Percentiles rank a stretch among this genome's conserved stretches.
Conservation (phyloP, 2,329 filamentous ascomycete species). For the Fusarium dimerum region DNA sequence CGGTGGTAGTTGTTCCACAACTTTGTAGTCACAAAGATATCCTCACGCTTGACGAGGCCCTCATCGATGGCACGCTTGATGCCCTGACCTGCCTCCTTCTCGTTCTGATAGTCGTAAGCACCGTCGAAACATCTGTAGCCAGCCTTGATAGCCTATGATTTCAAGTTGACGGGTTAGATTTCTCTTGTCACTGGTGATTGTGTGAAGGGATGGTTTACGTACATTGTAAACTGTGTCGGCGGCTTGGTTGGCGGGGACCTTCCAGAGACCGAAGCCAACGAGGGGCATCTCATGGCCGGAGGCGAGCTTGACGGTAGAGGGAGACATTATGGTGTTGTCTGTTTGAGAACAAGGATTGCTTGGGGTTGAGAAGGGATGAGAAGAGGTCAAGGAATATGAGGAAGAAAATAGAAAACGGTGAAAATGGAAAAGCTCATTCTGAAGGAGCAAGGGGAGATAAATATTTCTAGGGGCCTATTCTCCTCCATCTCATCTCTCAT, state of each 20-base stretch:
- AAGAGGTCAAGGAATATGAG: not conserved
- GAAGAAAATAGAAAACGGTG: not conserved
- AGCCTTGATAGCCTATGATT: slow-evolving; percentile 46
- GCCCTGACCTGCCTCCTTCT: slow-evolving; percentile 64
- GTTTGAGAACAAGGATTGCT: not conserved
- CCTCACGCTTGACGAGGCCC: slow-evolving; percentile 67
- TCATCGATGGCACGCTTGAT: slow-evolving; percentile 58
- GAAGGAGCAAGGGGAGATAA: too few species aligned
- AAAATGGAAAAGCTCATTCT: too few species aligned
- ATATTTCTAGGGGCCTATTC: too few species aligned
- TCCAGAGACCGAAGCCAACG: slow-evolving; percentile 69
- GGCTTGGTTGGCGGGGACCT: slow-evolving; percentile 51
- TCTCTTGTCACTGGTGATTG: not conserved
- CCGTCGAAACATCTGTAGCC: slow-evolving; percentile 56
- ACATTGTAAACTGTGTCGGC: slow-evolving; percentile 64
- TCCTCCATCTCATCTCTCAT: too few species aligned
- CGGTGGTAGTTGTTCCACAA: slow-evolving; percentile 91
- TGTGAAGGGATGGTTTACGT: not conserved
- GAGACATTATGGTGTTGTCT: slow-evolving; percentile 14
- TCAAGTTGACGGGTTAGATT: not conserved
- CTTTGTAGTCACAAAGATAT: slow-evolving; percentile 88
- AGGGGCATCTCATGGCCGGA: slow-evolving; percentile 29
- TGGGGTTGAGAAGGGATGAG: not conserved
- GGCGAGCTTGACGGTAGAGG: slow-evolving; percentile 25
- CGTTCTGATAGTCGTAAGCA: slow-evolving; percentile 63